Percentiles rank a stretch among this genome's conserved stretches.
Conservation (phyloP, 2,329 filamentous ascomycete species). For the Exophiala alcalophila region DNA sequence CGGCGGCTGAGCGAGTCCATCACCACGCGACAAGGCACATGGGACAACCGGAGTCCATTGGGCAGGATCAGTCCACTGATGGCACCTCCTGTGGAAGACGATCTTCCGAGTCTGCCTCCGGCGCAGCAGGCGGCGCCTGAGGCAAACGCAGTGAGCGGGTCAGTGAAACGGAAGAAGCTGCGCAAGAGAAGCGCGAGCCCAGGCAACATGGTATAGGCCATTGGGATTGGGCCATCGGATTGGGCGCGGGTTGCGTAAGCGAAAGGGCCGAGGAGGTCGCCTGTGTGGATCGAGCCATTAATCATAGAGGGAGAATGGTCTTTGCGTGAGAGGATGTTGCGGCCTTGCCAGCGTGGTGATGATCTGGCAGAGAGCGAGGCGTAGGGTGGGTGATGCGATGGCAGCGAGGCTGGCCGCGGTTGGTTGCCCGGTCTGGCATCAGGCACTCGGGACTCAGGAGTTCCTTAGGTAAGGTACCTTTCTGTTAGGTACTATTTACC, state of each 20-base stretch:
- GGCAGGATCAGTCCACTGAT: slow-evolving; percentile 25
- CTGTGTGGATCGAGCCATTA: slow-evolving; percentile 8
- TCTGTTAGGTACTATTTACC: too few relatives aligned
- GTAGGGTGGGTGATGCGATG: slow-evolving; percentile 1
- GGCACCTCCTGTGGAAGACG: slow-evolving; percentile 14
- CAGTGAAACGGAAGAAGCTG: slow-evolving; percentile 7
- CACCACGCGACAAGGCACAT: slow-evolving; percentile 5
- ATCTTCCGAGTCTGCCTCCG: slow-evolving; percentile 3
- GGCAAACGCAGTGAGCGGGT: background rate
- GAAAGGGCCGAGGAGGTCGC: too few relatives aligned
- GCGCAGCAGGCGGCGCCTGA: slow-evolving; percentile 2
- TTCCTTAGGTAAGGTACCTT: too few relatives aligned
- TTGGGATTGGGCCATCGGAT: too few relatives aligned
- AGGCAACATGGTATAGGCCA: slow-evolving; percentile 14
- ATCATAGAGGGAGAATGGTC: background rate
- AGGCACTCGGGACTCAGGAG: too few relatives aligned
- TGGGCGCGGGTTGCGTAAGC: too few relatives aligned
- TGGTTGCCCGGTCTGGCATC: too few relatives aligned
- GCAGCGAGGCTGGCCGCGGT: background rate
- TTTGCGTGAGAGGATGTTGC: slow-evolving; percentile 2
- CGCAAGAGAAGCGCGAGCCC: slow-evolving; percentile 16
- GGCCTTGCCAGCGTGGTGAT: background rate
- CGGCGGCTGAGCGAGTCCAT: slow-evolving; percentile 5
- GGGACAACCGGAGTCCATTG: slow-evolving; percentile 20
- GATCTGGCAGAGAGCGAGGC: background rate